Conservation (phyloP, 352 stramenopile genomes). For the Globisporangium cederbergense region DNA sequence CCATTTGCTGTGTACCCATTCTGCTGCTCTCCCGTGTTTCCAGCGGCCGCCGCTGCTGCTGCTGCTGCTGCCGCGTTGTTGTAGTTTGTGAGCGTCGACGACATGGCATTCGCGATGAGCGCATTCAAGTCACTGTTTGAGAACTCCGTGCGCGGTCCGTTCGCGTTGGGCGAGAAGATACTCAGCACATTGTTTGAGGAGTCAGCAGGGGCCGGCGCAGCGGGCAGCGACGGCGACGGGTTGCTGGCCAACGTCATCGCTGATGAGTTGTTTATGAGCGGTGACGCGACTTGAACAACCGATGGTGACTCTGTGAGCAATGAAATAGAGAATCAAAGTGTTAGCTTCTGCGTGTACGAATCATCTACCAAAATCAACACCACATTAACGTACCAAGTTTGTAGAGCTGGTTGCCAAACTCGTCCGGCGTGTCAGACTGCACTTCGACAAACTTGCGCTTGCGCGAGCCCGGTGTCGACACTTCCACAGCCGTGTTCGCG, state of each 20-base stretch:
- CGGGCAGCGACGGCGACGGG: slow-evolving; percentile 16
- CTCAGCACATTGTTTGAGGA: slow-evolving; percentile 59
- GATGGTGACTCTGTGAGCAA: slow-evolving; percentile 30
- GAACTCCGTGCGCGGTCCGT: slow-evolving; percentile 15
- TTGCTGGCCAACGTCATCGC: slow-evolving; percentile 33
- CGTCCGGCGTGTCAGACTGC: slow-evolving; percentile 14
- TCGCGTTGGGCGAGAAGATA: slow-evolving; percentile 53
- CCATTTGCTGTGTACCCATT: background rate
- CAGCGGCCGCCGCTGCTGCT: slow-evolving; percentile 2
- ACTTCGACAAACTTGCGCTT: slow-evolving; percentile 88
- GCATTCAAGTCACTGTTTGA: slow-evolving; percentile 21
- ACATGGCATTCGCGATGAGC: slow-evolving; percentile 20
- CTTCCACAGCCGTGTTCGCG: slow-evolving; percentile 32
- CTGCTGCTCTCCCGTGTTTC: background rate
- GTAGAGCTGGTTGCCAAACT: slow-evolving; percentile 28
- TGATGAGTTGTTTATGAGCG: slow-evolving; percentile 27
- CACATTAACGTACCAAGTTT: slow-evolving; percentile 27
- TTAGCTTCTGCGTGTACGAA: background rate
- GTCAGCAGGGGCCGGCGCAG: slow-evolving; percentile 5
- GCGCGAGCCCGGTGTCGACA: slow-evolving; percentile 32
- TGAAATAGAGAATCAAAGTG: slow-evolving; percentile 2
- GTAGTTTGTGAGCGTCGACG: slow-evolving; percentile 25
- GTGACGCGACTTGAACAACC: slow-evolving; percentile 46
- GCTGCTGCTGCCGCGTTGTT: slow-evolving; percentile 8
- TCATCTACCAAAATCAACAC: background rate